A percentile compares a stretch with the other conserved stretches of the same genome.
phyloP scores from a whole-genome alignment of 75 land plant genomes.

The Ceratopteris richardii region DNA sequence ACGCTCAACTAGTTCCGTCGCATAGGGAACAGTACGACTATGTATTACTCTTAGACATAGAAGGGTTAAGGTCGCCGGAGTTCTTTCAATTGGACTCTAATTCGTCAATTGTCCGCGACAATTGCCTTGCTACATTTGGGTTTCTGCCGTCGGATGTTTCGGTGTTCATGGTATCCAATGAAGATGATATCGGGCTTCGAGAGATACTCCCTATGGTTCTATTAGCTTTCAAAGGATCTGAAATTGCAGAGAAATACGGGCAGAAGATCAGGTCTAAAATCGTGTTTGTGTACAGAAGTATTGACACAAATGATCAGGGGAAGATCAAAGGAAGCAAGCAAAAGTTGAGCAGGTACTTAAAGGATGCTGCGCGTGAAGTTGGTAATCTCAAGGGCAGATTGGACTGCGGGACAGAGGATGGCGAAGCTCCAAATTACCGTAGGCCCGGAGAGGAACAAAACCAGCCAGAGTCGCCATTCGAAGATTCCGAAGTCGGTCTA shows the following conservation, averaged over 20 bases:
- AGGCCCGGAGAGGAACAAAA: too few species aligned
- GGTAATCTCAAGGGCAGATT: not conserved
- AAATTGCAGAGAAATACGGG: constrained; percentile 1
- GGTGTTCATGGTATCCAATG: not conserved
- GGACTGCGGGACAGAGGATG: too few species aligned
- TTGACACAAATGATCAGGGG: constrained; percentile 9
- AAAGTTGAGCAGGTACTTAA: constrained; percentile 1
- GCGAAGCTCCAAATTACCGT: too few species aligned
- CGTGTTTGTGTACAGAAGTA: not conserved
- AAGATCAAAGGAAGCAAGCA: too few species aligned
- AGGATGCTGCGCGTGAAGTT: constrained; percentile 3
- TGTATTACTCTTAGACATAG: constrained; percentile 11
- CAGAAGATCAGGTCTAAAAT: constrained; percentile 1
- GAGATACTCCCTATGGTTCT: constrained; percentile 10
- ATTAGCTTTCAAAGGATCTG: constrained; percentile 12
- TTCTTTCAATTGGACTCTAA: constrained; percentile 3
- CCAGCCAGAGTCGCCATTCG: too few species aligned
- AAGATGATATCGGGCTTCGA: not conserved
- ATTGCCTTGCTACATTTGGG: constrained; percentile 13
- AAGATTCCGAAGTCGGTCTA: too few species aligned
- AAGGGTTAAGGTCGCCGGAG: constrained; percentile 16
- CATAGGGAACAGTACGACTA: constrained; percentile 2
- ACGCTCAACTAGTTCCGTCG: constrained; percentile 7
- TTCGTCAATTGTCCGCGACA: constrained; percentile 2
- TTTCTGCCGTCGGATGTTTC: constrained; percentile 11